Conservation (phyloP, 257 asterid genomes). For the Echites panduratus region DNA sequence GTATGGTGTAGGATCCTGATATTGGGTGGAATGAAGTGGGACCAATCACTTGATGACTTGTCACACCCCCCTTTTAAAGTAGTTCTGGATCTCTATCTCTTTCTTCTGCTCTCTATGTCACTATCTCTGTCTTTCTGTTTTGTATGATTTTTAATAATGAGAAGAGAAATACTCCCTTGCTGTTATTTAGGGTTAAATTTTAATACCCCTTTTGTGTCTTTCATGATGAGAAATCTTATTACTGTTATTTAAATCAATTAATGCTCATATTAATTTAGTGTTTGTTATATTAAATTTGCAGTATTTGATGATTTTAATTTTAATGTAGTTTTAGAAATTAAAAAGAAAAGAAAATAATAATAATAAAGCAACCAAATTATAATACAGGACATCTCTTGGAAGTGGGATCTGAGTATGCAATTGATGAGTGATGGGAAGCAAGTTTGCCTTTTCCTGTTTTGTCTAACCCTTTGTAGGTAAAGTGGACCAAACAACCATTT, state of each 20-base stretch:
- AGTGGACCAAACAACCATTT: conserved; percentile 22
- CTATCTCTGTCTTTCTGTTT: background rate
- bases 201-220: too few relatives aligned
- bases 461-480: conserved; percentile 21
- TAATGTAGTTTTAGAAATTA: too few relatives aligned
- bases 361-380: too few relatives aligned
- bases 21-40: conserved; percentile 12
- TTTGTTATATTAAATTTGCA: too few relatives aligned
- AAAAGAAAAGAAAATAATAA: too few relatives aligned
- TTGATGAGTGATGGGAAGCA: conserved; percentile 20
- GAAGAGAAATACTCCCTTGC: too few relatives aligned
- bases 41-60: conserved; percentile 23
- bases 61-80: conserved; percentile 22
- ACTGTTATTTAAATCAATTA: too few relatives aligned
- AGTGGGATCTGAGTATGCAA: conserved; percentile 33
- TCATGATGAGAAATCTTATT: too few relatives aligned
- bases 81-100: background rate
- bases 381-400: background rate
- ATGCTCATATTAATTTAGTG: too few relatives aligned
- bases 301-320: too few relatives aligned
- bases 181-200: too few relatives aligned
- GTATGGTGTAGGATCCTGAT: conserved; percentile 18
- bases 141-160: too few relatives aligned
- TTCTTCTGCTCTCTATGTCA: background rate
- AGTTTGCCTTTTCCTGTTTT: conserved; percentile 19